Base-by-base conservation (phyloP, 164 flowering plant genomes). In the Vitis labrusca region DNA sequence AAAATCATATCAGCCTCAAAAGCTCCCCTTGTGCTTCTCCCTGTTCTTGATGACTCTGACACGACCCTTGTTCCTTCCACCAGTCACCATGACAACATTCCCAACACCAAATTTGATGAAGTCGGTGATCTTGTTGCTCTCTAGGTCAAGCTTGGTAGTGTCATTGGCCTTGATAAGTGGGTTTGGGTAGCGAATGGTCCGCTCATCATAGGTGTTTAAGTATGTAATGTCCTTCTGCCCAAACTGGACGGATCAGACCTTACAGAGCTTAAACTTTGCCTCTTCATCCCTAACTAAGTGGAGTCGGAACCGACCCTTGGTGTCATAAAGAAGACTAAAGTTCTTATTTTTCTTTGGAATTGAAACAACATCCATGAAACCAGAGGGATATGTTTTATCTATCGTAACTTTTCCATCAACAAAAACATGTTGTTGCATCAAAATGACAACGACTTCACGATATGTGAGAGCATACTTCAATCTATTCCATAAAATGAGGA, bases 31-130 rank as follows among this genome's bases (percentile, higher is more conserved):
- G 15, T 89, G 92, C 81, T 88, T 91, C 78, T 91, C 97, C 65
- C 97, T 81, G 85, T 76, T 88, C 90, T 89, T 88, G 73, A 91
- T 78, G 0, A 88, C 78, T 51, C 97, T 94, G 67, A 91, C 94
- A n/a, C 97, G 86, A 0, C 94, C 94, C 56, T 90, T 89, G 77
- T 91, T 91, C 66, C 94, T 86, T 59, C 92, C 94, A 23, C 97
- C 97, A 57, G 97, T 91, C 50, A 91, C 97, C 97, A 89, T 88
- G 67, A 91, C 92, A 29, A 91, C 91, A 73, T 91, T 91, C 5
- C 97, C 97, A 5, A 91, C 92, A 82, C 89, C 97, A 69, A 89
- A 91, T 80, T 89, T 91, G 77, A 91, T 89, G 83, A 91, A 91
- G 57, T 89, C 94, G 19, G 62, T 66, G 19, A 89, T 88, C 68